phyloP scores from a whole-genome alignment of 176 grass and related monocot species.

The Triticum aestivum region IWGSC_CS_RefSeq_v2.1 NC_057799.1:84547580-84548079 shows the following conservation, averaged over 20 bases:
- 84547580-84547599: no score
- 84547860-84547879: not conserved
- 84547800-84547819: not conserved
- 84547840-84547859: not conserved
- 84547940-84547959: no score
- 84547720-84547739: not conserved
- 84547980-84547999: no score
- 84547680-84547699: constrained; percentile 10
- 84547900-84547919: not conserved
- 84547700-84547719: constrained; percentile 18
- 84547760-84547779: not conserved
- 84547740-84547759: not conserved
- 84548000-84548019: no score
- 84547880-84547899: not conserved
- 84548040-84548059: no score
- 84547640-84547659: not conserved
- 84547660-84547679: constrained; percentile 38
- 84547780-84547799: not conserved
- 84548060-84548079: no score
- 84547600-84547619: not conserved
- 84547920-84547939: not conserved
- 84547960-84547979: no score
- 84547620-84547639: constrained; percentile 1
- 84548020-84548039: not conserved
- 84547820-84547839: not conserved